phyloP scores from a whole-genome alignment of 1,284 basidiomycete species.

The Cryptococcus sp. region DNA sequence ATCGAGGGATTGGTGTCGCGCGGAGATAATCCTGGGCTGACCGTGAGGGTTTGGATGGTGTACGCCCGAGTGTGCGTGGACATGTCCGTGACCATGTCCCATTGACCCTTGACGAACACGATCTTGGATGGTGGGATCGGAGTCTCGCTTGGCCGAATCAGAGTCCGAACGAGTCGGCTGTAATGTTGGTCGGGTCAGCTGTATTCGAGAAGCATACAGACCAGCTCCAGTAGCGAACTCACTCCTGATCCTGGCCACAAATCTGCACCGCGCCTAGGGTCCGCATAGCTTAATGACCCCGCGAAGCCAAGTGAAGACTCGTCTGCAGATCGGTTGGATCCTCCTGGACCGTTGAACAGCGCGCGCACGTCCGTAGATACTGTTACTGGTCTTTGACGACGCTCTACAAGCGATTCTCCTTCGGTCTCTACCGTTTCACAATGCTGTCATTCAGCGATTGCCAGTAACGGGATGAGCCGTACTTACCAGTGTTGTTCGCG shows the following conservation, averaged over 20 bases:
- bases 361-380: constrained; percentile 95
- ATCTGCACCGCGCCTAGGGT: constrained; percentile 26
- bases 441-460: constrained; percentile 3
- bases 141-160: constrained; percentile 77
- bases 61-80: neutral
- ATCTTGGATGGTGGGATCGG: constrained; percentile 81
- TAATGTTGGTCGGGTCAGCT: constrained; percentile 27
- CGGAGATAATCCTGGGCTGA: constrained; percentile 35
- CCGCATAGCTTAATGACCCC: constrained; percentile 32
- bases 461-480: neutral
- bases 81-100: neutral
- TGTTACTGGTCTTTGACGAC: constrained; percentile 75
- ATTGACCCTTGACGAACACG: constrained; percentile 68
- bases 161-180: constrained; percentile 68
- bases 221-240: neutral
- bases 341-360: constrained; percentile 72
- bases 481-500: constrained; percentile 47
- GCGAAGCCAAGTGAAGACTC: constrained; percentile 40
- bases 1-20: constrained; percentile 53
- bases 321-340: constrained; percentile 71
- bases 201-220: neutral
- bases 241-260: constrained; percentile 30
- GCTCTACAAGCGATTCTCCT: constrained; percentile 68
- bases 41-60: constrained; percentile 30
- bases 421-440: constrained; percentile 59